Evolutionary conservation across 225 moss, liverwort and hornwort species (phyloP).

Genomic region (Bryum argenteum): DNA sequence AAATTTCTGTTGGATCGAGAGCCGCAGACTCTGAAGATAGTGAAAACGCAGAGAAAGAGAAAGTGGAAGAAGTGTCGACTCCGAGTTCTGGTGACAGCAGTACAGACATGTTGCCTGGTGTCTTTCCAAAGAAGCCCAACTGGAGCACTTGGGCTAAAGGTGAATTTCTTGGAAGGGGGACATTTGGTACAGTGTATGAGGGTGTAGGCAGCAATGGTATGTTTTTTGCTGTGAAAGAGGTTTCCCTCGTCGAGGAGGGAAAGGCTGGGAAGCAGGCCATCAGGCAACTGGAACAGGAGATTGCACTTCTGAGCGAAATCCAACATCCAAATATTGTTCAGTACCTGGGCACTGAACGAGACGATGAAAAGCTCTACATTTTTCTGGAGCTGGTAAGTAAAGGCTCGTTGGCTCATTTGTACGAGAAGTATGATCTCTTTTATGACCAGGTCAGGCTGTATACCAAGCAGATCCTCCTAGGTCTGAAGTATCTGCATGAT

Average conservation of each 20-base stretch:
- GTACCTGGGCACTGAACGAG: conserved; percentile 60
- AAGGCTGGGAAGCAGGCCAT: conserved; percentile 54
- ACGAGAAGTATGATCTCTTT: conserved; percentile 75
- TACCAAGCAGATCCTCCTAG: conserved; percentile 79
- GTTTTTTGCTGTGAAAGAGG: conserved; percentile 71
- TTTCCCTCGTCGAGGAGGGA: conserved; percentile 54
- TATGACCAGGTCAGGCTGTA: conserved; percentile 79
- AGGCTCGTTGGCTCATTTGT: conserved; percentile 86
- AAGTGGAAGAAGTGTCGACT: conserved; percentile 22
- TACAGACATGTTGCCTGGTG: conserved; percentile 17
- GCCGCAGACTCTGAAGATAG: conserved; percentile 19
- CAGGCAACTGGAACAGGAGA: conserved; percentile 68
- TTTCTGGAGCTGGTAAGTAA: conserved; percentile 88
- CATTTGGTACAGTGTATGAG: conserved; percentile 65
- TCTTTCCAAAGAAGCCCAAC: conserved; percentile 46
- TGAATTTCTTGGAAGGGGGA: conserved; percentile 58
- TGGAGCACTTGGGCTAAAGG: conserved; percentile 58
- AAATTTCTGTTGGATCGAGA: conserved; percentile 27
- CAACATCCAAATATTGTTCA: conserved; percentile 69
- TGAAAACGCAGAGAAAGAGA: conserved; percentile 27
- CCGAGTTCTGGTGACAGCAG: conserved; percentile 20
- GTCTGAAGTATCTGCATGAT: conserved; percentile 90
- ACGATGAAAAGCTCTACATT: conserved; percentile 86
- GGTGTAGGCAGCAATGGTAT: conserved; percentile 58
- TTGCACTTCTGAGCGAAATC: conserved; percentile 65